phyloP scores from a whole-genome alignment of 2,329 filamentous ascomycete species.

The Aspergillus amoenus region DNA sequence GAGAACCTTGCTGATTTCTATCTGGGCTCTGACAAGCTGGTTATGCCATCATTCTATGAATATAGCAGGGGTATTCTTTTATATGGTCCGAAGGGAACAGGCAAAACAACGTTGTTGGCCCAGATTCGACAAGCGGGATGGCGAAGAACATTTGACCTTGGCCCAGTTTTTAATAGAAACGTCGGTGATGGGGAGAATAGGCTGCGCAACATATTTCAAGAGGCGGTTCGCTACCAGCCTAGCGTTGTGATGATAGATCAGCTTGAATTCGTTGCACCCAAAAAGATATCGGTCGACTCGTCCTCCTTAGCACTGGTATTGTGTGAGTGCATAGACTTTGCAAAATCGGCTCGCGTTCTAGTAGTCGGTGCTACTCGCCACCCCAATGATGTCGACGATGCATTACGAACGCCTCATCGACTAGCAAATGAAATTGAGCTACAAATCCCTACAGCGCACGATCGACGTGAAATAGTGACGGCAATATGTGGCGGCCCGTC shows the following conservation, averaged over 20 bases:
- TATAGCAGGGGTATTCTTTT: constrained; percentile 65
- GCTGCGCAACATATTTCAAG: constrained; percentile 67
- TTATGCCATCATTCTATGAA: constrained; percentile 44
- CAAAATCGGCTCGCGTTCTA: constrained; percentile 58
- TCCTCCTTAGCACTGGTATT: constrained; percentile 41
- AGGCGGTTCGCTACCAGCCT: constrained; percentile 67
- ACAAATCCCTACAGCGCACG: constrained; percentile 70
- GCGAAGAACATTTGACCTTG: constrained; percentile 61
- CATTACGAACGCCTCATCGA: constrained; percentile 64
- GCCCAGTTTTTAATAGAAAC: constrained; percentile 32
- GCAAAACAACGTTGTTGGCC: constrained; percentile 74
- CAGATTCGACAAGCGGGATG: constrained; percentile 68
- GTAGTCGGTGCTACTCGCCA: constrained; percentile 75
- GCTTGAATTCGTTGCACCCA: constrained; percentile 68
- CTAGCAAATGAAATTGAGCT: constrained; percentile 70
- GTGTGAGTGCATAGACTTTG: constrained; percentile 37
- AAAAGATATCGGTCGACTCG: constrained; percentile 50
- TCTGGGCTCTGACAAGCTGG: constrained; percentile 23
- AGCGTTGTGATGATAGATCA: constrained; percentile 79
- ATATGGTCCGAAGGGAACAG: constrained; percentile 79
- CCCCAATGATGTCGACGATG: constrained; percentile 68
- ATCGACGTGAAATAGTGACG: constrained; percentile 72
- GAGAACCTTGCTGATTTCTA: constrained; percentile 61
- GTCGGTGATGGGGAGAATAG: constrained; percentile 50
- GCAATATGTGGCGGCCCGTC: constrained; percentile 52